Base-by-base conservation (phyloP, 2,329 filamentous ascomycete species). In the Aspergillus carbonarius region DNA sequence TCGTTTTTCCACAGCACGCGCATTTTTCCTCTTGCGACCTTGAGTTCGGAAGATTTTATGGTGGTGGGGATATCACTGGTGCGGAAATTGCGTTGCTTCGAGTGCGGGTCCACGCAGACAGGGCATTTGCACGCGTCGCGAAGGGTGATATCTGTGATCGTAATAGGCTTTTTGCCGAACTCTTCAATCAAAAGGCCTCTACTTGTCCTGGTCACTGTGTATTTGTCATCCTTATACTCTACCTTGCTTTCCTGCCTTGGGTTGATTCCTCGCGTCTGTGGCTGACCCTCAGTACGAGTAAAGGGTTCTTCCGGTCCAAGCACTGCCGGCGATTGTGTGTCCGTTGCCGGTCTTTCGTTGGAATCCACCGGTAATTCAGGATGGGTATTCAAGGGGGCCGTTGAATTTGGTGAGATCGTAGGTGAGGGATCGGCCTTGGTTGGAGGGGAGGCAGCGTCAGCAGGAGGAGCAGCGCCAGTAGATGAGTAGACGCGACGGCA, bases 1-100 rank as follows among this genome's bases (percentile, higher is more conserved):
- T 88, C 85, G 48, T 82, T 81, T 2, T 73, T 67, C 86, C 91
- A 95, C n/a, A 76, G 70, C 7, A 93, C 74, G 18, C 80, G 75
- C 12, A 91, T 73, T 1, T 76, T 74, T 0, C 75, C 65, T 15
- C 72, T 68, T 18, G 77, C 66, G 54, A 74, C 67, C 32, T 73
- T 61, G 34, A 80, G 60, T 23, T 73, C 59, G 35, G 72, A 67
- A 4, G 77, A 72, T 13, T 64, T 52, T 48, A 88, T 82, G 32
- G 78, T 61, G 8, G 65, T 30, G 0, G 87, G 84, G 42, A 92
- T 87, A 53, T 91, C 86, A 18, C 80, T 79, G 1, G 86, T 87
- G 55, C 83, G 82, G 72, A 90, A 90, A 37, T 74, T 82, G 70
- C 86, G 85, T 61, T 88, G 85, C 46, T 84, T 84, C 1, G 85